A percentile compares a stretch with the other conserved stretches of the same genome.
phyloP scores from a whole-genome alignment of 495 filamentous ascomycete genomes.

The Aspergillus ostianus region DNA sequence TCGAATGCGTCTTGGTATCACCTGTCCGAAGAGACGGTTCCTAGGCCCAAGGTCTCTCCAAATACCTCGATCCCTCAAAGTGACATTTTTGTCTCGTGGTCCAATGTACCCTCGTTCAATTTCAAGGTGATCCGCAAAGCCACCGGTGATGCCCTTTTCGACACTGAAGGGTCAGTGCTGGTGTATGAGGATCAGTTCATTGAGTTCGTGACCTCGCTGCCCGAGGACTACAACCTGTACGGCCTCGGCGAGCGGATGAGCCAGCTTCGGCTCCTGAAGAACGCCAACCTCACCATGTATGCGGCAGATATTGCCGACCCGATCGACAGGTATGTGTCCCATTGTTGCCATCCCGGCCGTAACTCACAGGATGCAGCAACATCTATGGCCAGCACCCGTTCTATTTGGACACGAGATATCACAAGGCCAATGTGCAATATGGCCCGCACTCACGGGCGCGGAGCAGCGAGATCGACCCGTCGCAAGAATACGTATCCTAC shows the following conservation, averaged over 20 bases:
- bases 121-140: constrained; percentile 57
- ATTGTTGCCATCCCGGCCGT: not conserved
- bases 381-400: constrained; percentile 62
- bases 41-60: constrained; percentile 50
- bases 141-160: constrained; percentile 57
- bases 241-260: constrained; percentile 62
- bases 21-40: constrained; percentile 62
- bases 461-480: constrained; percentile 52
- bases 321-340: constrained; percentile 46
- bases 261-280: constrained; percentile 56
- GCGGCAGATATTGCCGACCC: constrained; percentile 67
- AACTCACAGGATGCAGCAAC: constrained; percentile 36
- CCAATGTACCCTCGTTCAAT: constrained; percentile 58
- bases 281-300: constrained; percentile 64
- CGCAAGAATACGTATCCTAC: constrained; percentile 55
- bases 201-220: constrained; percentile 57
- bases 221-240: constrained; percentile 62
- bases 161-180: constrained; percentile 53
- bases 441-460: constrained; percentile 54
- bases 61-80: constrained; percentile 33
- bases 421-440: constrained; percentile 48
- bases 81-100: constrained; percentile 57
- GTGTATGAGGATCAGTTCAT: constrained; percentile 67
- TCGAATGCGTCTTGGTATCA: constrained; percentile 68
- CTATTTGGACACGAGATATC: constrained; percentile 65